These are phyloP conservation scores for Gastrolobium bilobum DNA, from an alignment of 306 rosid genomes.

Conservation along the genomic window DNA sequence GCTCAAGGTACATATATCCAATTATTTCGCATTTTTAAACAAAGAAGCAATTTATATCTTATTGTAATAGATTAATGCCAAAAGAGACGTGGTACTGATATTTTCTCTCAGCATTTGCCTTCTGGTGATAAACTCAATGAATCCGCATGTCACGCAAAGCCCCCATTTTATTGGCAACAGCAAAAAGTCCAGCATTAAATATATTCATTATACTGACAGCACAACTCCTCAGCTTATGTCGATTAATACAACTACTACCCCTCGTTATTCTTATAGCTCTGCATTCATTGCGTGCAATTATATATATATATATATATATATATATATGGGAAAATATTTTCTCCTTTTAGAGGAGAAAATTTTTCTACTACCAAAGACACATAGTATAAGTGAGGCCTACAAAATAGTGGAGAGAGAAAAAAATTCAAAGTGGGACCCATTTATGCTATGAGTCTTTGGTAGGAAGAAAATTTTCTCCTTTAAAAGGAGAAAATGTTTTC, in stretches of 20 bases:
- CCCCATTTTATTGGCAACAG: constrained; percentile 6
- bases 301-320: background rate
- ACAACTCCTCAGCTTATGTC: background rate
- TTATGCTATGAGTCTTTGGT: too few species aligned
- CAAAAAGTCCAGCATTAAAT: background rate
- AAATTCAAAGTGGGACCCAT: too few species aligned
- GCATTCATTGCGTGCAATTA: background rate
- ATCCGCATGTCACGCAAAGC: background rate
- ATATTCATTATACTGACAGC: background rate
- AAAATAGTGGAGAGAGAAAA: too few species aligned
- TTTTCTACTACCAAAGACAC: too few species aligned
- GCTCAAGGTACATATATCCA: too few species aligned
- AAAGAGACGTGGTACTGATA: background rate
- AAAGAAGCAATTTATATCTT: background rate
- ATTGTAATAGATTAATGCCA: background rate
- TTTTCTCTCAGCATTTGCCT: background rate
- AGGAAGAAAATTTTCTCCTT: too few species aligned
- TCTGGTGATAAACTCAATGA: constrained; percentile 5
- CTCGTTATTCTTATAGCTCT: background rate
- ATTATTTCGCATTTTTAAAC: background rate
- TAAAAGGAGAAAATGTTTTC: too few species aligned
- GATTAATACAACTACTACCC: background rate
- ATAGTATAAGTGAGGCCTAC: too few species aligned
- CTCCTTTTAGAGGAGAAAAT: too few species aligned
- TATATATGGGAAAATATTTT: background rate